Base-by-base conservation (phyloP, 345 rosid species). In the Streptanthus diversifolius region DNA sequence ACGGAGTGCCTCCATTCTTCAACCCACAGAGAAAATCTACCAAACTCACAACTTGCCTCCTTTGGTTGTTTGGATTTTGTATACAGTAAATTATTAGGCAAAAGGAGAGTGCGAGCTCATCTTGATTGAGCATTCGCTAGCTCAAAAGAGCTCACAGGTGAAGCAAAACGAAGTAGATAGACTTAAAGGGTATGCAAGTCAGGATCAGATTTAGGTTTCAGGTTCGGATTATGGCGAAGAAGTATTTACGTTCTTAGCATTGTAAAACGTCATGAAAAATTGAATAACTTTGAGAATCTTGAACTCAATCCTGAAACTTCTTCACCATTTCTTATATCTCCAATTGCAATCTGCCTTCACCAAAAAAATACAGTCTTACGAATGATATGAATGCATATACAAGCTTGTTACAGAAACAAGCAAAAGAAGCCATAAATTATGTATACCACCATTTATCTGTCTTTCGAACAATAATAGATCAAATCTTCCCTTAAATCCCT, bases 401-500 rank as follows among this genome's bases (percentile, higher is more conserved):
- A 27, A 63, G 63, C 45, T 32, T 30, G 44, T n/a, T n/a, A 41
- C 52, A 12, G 15, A 60, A 55, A 32, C 45, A 32, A 22, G 10
- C 12, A 57, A 44, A 65, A 35, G 59, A 64, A 21, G 37, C 8
- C 27, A 74, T 49, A 74, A 39, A 19, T n/a, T 75, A 75, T 17
- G 74, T 75, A 61, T 75, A 52, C 47, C 62, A 74, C 60, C 77
- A 49, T 12, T 2, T 30, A 59, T 15, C 43, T 21, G 45, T 75
- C 56, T 17, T 13, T 55, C 72, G 57, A 73, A 51, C 79, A 75
- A 75, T 52, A 75, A 61, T 15, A 53, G 10, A 68, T 53, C 25
- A 57, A 63, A 36, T 54, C 8, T 59, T 53, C 22, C 2, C 47
- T 30, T 68, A 61, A 52, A 52, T 3, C 15, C 19, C 75, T 54